A percentile compares a stretch with the other conserved stretches of the same genome.
These are phyloP conservation scores for Coleophoma crateriformis DNA, from an alignment of 2,329 filamentous ascomycete genomes.

Conservation along the genomic window DNA sequence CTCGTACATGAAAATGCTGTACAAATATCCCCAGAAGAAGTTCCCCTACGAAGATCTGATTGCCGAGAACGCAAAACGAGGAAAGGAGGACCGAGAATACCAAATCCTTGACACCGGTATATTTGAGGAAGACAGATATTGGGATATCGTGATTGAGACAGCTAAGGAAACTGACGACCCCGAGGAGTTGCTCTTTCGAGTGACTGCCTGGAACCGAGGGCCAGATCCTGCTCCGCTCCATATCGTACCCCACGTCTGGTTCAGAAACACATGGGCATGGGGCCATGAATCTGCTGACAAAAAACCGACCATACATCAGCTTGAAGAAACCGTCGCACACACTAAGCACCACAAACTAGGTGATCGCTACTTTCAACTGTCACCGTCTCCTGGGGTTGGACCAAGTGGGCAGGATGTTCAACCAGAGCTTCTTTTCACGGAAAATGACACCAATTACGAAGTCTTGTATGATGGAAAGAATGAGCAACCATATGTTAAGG, in stretches of 20 bases:
- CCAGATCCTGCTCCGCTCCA: conserved; percentile 86
- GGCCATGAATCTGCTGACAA: conserved; percentile 69
- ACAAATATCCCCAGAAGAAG: conserved; percentile 89
- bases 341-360: conserved; percentile 79
- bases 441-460: conserved; percentile 89
- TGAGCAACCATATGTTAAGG: conserved; percentile 80
- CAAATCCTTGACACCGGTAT: conserved; percentile 84
- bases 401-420: conserved; percentile 75
- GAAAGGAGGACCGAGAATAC: conserved; percentile 78
- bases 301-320: conserved; percentile 72
- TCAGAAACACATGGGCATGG: conserved; percentile 97
- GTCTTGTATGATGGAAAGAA: conserved; percentile 74
- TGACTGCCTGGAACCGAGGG: conserved; percentile 94
- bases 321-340: conserved; percentile 62
- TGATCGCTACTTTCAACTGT: conserved; percentile 76
- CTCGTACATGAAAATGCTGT: conserved; percentile 98
- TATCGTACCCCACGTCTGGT: conserved; percentile 93
- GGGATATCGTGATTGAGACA: conserved; percentile 95
- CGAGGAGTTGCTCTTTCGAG: conserved; percentile 86
- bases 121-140: conserved; percentile 87
- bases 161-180: conserved; percentile 91
- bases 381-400: conserved; percentile 83
- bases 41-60: conserved; percentile 91
- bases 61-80: conserved; percentile 73
- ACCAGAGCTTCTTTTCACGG: conserved; percentile 84